Conservation (phyloP, 2,329 filamentous ascomycete genomes). For the Fonsecaea erecta region DNA sequence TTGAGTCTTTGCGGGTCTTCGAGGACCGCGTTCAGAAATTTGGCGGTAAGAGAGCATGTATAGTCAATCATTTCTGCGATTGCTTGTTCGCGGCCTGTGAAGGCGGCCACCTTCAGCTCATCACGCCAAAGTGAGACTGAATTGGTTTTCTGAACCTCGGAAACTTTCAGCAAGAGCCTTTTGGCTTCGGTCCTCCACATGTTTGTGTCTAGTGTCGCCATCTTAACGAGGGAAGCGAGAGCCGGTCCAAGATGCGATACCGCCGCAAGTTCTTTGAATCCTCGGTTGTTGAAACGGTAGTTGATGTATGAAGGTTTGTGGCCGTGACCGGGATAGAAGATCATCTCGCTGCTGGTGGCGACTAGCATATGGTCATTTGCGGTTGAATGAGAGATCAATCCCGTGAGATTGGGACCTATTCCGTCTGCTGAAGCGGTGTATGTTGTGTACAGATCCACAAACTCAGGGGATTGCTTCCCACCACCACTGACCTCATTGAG, state of each 20-base stretch:
- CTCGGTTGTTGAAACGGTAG: slow-evolving; percentile 5
- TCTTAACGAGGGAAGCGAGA: not conserved
- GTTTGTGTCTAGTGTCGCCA: not conserved
- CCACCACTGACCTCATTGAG: not conserved
- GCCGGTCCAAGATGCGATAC: slow-evolving; percentile 1
- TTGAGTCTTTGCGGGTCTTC: not conserved
- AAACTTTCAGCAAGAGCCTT: not conserved
- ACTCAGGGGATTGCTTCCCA: slow-evolving; percentile 1
- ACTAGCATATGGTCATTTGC: not conserved
- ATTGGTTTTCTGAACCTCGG: not conserved
- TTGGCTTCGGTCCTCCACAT: not conserved
- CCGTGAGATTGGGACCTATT: not conserved
- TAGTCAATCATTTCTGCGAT: slow-evolving; percentile 2
- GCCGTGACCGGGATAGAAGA: not conserved
- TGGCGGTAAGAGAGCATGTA: not conserved
- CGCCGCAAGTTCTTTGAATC: slow-evolving; percentile 6
- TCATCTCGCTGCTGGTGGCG: slow-evolving; percentile 1
- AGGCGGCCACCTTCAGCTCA: not conserved
- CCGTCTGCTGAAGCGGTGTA: not conserved
- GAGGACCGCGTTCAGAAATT: not conserved
- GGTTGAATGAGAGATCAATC: not conserved
- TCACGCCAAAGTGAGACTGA: slow-evolving; percentile 1
- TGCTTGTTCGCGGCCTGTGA: not conserved
- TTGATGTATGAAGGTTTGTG: slow-evolving; percentile 9
- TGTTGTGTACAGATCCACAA: slow-evolving; percentile 2